Evolutionary conservation across 306 rosid genomes (phyloP), one percentile per base, ranked within the genome.

Genomic region (Coriaria nepalensis): DNA sequence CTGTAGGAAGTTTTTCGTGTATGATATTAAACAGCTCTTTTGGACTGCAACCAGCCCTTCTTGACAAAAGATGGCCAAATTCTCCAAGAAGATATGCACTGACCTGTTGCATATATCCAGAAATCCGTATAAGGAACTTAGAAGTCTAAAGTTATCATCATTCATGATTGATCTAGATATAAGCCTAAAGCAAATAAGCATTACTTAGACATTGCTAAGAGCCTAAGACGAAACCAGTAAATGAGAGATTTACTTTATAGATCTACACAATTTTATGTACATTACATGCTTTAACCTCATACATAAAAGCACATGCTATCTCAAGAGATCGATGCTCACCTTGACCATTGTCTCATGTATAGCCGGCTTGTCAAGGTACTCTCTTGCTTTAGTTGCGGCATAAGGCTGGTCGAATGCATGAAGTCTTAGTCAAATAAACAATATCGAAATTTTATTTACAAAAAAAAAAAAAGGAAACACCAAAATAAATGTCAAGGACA

Each of bases 291-390:
- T 20, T 20, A 20, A 20, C 29, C 20, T 47, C 52, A 10, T 37
- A 2, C 13, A 20, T 47, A 5, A n/a, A n/a, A 47, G 15, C 14
- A 37, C 6, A 36, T 32, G n/a, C 4, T 37, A 51, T 51, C 12
- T 48, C 15, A 35, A 36, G 32, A 40, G 56, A 11, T 6, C 13
- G 6, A 64, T 11, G 78, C 90, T 37, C 62, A 92, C 98, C 98
- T 92, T 92, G 61, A 92, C 98, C 98, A 85, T 92, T 39, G 98
- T 92, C 77, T 92, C 96, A 47, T 92, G 98, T 75, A 92, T 81
- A 40, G 98, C 98, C 37, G 96, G 87, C 71, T 92, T 92, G 67
- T 86, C 98, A 66, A 92, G 93, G 74, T 92, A 92, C 56, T 92
- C 98, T 57, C 92, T 83, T 20, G 88, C 98, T 79, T 85, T 92